phyloP scores from a whole-genome alignment of 164 flowering plant species.

The Vitis rotundifolia region DNA sequence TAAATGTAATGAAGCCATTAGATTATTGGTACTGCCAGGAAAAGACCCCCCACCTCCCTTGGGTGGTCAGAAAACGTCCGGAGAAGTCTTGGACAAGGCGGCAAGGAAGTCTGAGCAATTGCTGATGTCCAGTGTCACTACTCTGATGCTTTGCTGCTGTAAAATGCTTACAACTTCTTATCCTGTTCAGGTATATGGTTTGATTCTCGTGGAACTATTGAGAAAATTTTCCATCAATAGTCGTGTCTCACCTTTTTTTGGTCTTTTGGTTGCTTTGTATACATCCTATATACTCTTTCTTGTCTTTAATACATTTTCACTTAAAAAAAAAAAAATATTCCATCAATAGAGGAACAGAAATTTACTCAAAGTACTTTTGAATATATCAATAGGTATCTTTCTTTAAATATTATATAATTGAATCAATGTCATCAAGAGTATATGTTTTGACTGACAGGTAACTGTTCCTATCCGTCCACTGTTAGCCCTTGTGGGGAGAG shows the following conservation, averaged over 20 bases:
- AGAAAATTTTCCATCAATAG: no score
- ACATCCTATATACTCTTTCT: no score
- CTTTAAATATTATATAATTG: no score
- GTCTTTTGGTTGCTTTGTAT: background rate
- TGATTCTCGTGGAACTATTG: no score
- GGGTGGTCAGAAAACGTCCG: constrained; percentile 36
- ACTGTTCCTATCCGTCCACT: constrained; percentile 60
- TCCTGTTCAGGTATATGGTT: constrained; percentile 61
- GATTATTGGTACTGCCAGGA: constrained; percentile 69
- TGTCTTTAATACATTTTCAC: no score
- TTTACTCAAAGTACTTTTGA: background rate
- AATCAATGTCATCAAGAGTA: no score
- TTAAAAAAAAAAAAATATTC: background rate
- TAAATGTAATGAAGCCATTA: constrained; percentile 39
- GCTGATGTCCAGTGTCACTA: constrained; percentile 38
- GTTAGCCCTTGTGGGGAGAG: constrained; percentile 67
- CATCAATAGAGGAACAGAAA: background rate
- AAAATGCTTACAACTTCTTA: constrained; percentile 66
- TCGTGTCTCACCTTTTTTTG: background rate
- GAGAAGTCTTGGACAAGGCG: constrained; percentile 29
- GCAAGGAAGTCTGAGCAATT: constrained; percentile 40
- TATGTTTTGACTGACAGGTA: constrained; percentile 45
- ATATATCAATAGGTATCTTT: no score
- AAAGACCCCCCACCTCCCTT: constrained; percentile 69
- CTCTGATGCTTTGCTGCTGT: constrained; percentile 59